Evolutionary conservation across 2,329 filamentous ascomycete genomes (phyloP).

Genomic region (Blastomyces gilchristii): DNA sequence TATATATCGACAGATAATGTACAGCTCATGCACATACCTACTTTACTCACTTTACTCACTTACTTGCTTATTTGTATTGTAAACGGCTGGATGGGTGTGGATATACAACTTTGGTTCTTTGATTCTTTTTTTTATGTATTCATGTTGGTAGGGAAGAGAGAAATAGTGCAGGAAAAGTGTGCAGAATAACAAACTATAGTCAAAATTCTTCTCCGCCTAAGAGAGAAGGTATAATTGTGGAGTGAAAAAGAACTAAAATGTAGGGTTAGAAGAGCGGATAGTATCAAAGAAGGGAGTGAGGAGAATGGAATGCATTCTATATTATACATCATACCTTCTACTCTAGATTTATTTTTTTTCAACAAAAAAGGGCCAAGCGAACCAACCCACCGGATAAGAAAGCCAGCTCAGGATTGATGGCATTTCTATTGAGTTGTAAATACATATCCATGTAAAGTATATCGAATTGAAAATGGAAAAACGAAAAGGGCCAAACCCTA

Average conservation of each 20-base stretch:
- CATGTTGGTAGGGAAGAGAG: background rate
- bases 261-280: background rate
- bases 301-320: background rate
- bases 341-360: background rate
- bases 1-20: background rate
- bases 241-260: background rate
- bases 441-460: background rate
- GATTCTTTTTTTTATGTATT: background rate
- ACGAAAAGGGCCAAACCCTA: conserved; percentile 4
- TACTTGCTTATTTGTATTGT: background rate
- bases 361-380: background rate
- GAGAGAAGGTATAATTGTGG: too few relatives aligned
- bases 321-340: background rate
- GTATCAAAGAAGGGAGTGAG: background rate
- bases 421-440: background rate
- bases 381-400: background rate
- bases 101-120: background rate
- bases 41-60: background rate
- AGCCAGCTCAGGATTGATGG: background rate
- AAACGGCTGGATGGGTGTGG: background rate
- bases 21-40: background rate
- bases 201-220: background rate
- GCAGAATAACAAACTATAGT: background rate
- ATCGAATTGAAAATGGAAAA: background rate
- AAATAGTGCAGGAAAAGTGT: background rate